Evolutionary conservation across 805 yeast genomes (phyloP), one percentile per base, ranked within the genome.

Genomic region (Schizosaccharomyces octosporus): DNA sequence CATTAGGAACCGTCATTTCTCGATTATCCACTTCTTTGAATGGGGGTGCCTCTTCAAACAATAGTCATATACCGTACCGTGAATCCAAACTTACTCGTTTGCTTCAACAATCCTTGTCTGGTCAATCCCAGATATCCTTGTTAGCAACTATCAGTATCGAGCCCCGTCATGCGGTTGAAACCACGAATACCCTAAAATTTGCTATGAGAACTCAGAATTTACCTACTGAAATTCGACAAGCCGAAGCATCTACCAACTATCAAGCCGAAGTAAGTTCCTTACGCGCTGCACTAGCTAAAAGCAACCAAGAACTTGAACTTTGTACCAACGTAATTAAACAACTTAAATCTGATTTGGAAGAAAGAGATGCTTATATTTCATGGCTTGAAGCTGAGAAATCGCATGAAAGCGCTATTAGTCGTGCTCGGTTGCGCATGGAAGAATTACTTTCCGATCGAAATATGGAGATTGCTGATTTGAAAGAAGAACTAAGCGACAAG

Each of bases 171-270:
- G 72, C 78, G n/a, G 76, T 85, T 0, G 97, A 90, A 69, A 87
- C 97, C 0, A 74, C 82, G 48, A 87, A 87, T 69, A 89, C 97
- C 0, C 74, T 93, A 31, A 73, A 97, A 61, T 93, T 93, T 73
- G 97, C 96, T 0, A 85, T 95, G 0, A 75, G 96, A 63, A 97
- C 97, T 1, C 89, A 88, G 67, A 87, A 90, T 69, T 81, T 93
- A 5, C 78, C 78, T 61, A 78, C 78, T 24, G 57, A 51, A 6
- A 29, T 51, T 2, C 11, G 36, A 7, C 57, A 29, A 9, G 67
- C 70, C 48, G 67, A 60, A 36, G 66, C 59, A 67, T 65, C 67
- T 43, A 64, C 69, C n/a, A 68, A 72, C 2, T 69, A 69, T 1
- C 82, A 76, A 17, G 77, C 76, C 21, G 79, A 78, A 58, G 64